A percentile compares a stretch with the other conserved stretches of the same genome.
phyloP scores from a whole-genome alignment of 1,284 basidiomycete genomes.

The Rhodotorula mucilaginosa region DNA sequence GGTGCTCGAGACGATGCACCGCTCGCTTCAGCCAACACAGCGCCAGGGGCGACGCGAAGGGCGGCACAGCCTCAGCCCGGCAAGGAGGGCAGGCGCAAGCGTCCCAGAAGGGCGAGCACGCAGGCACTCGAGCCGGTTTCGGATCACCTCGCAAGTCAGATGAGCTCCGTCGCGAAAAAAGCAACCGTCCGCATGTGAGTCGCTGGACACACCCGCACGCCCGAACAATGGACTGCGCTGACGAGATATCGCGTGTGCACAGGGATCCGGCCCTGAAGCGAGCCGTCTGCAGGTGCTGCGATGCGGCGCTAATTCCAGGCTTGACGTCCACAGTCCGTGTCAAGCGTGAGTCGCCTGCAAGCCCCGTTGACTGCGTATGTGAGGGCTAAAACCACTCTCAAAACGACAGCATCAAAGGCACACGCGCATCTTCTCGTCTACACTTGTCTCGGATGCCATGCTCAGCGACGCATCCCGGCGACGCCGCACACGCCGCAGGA shows the following conservation, averaged over 20 bases:
- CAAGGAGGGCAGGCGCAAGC: neutral
- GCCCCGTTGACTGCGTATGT: neutral
- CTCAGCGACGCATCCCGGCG: slow-evolving; percentile 20
- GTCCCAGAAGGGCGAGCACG: too few species aligned
- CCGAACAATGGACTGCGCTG: neutral
- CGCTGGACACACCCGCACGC: neutral
- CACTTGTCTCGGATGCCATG: slow-evolving; percentile 19
- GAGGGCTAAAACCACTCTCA: neutral
- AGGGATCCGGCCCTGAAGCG: slow-evolving; percentile 78
- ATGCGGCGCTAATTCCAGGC: slow-evolving; percentile 64
- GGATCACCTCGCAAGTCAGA: slow-evolving; percentile 61
- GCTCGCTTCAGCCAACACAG: too few species aligned
- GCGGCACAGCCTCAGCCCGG: too few species aligned
- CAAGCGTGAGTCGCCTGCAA: slow-evolving; percentile 55
- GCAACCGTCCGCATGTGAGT: slow-evolving; percentile 70
- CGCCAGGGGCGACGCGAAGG: too few species aligned
- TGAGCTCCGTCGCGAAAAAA: slow-evolving; percentile 68
- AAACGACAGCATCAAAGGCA: slow-evolving; percentile 15
- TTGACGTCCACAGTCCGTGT: slow-evolving; percentile 62
- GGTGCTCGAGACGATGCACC: too few species aligned
- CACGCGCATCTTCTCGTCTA: slow-evolving; percentile 25
- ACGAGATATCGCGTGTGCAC: neutral
- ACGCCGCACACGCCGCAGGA: slow-evolving; percentile 13
- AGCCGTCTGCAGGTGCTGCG: slow-evolving; percentile 67
- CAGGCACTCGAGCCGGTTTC: slow-evolving; percentile 51